Evolutionary conservation across 1,139 yeast species (phyloP).

Genomic region (Taphrina flavorubra): DNA sequence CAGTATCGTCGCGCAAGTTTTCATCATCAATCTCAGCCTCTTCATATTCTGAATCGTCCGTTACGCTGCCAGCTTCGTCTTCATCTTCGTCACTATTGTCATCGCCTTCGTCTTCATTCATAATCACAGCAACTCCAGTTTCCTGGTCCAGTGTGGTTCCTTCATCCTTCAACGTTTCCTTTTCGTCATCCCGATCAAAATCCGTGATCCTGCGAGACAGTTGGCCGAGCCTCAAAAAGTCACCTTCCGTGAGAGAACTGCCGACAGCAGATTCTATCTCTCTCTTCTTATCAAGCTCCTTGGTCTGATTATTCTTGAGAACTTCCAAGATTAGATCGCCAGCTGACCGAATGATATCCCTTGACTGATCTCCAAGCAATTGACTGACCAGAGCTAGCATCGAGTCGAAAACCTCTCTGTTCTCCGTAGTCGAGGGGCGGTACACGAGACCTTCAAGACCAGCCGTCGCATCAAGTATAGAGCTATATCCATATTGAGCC

Average conservation of each 20-base stretch:
- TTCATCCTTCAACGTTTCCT: conserved; percentile 43
- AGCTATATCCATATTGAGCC: conserved; percentile 33
- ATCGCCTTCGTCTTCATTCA: conserved; percentile 55
- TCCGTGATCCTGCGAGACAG: conserved; percentile 66
- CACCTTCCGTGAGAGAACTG: conserved; percentile 55
- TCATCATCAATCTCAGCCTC: conserved; percentile 50
- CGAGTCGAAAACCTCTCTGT: conserved; percentile 56
- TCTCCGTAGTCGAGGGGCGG: conserved; percentile 59
- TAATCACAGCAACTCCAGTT: conserved; percentile 57
- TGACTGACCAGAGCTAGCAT: conserved; percentile 60
- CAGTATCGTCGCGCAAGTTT: conserved; percentile 47
- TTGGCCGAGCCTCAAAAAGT: conserved; percentile 62
- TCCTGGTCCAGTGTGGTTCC: conserved; percentile 53
- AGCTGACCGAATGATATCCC: conserved; percentile 60
- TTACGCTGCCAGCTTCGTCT: conserved; percentile 49
- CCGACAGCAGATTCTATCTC: conserved; percentile 61
- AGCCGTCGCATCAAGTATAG: conserved; percentile 52
- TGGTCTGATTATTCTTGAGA: conserved; percentile 59
- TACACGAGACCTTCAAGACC: conserved; percentile 57
- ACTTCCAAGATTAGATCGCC: conserved; percentile 71
- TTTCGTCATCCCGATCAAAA: conserved; percentile 54
- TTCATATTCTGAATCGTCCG: conserved; percentile 51
- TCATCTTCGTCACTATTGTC: conserved; percentile 51
- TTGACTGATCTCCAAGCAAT: conserved; percentile 64
- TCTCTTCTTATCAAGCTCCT: conserved; percentile 55